A percentile compares a stretch with the other conserved stretches of the same genome.
phyloP scores from a whole-genome alignment of 371 early-diverging fungal species.

The Mucor indicus region DNA sequence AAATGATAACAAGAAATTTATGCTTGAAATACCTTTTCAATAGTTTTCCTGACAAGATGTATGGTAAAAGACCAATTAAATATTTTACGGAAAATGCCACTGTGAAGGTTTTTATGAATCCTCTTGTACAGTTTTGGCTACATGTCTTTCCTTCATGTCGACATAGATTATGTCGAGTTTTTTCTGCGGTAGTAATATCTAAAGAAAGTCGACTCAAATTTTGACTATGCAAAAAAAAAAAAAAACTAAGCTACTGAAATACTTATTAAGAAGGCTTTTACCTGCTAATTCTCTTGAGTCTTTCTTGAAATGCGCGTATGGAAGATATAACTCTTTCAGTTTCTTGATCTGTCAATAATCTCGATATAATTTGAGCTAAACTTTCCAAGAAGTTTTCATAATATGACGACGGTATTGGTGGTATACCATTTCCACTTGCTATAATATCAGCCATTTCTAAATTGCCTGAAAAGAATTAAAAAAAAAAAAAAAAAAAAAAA shows the following conservation, averaged over 20 bases:
- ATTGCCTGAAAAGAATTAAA: background rate
- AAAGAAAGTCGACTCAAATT: slow-evolving; percentile 56
- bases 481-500: background rate
- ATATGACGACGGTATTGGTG: slow-evolving; percentile 32
- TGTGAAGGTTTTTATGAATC: slow-evolving; percentile 70
- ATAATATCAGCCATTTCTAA: slow-evolving; percentile 2
- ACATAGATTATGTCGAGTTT: slow-evolving; percentile 40
- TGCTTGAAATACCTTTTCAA: no score
- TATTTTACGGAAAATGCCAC: slow-evolving; percentile 75
- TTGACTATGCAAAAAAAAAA: slow-evolving; percentile 39
- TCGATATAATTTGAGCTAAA: slow-evolving; percentile 71
- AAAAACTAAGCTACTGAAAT: background rate
- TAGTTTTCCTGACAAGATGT: slow-evolving; percentile 61
- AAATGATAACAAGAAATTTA: no score
- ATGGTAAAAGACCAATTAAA: slow-evolving; percentile 68
- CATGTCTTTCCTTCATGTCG: slow-evolving; percentile 79
- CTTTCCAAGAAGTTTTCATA: slow-evolving; percentile 80
- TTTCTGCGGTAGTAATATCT: slow-evolving; percentile 37
- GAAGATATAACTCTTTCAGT: slow-evolving; percentile 69
- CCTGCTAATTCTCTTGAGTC: slow-evolving; percentile 67
- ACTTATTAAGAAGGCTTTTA: slow-evolving; percentile 17
- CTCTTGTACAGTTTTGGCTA: slow-evolving; percentile 68
- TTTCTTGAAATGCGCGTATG: slow-evolving; percentile 70
- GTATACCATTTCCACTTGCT: background rate
- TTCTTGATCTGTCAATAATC: slow-evolving; percentile 78